Percentiles rank a stretch among this genome's conserved stretches.
Evolutionary conservation across 371 early-diverging fungal species (phyloP).

Genomic region (Blakeslea trispora): DNA sequence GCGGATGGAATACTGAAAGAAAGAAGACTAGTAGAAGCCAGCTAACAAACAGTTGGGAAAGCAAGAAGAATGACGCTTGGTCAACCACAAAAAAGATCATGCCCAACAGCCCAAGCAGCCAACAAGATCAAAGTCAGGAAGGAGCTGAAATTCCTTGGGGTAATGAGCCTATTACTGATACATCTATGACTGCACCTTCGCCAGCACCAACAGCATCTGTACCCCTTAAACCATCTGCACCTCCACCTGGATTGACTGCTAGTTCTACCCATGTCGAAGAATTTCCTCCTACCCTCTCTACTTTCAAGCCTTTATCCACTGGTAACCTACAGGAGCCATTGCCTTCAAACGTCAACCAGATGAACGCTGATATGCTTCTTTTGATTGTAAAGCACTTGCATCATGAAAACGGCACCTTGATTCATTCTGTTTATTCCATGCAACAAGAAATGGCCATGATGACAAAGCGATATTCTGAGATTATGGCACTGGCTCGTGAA

Average conservation of each 20-base stretch:
- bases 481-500: conserved; percentile 51
- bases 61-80: not conserved
- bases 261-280: not conserved
- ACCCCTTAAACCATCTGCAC: not conserved
- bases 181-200: not conserved
- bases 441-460: conserved; percentile 57
- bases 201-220: not conserved
- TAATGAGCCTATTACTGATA: not conserved
- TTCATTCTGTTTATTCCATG: conserved; percentile 47
- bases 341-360: conserved; percentile 20
- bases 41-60: not conserved
- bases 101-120: not conserved
- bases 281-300: not conserved
- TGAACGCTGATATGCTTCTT: conserved; percentile 27
- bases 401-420: conserved; percentile 48
- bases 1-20: not conserved
- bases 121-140: conserved; percentile 7
- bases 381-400: conserved; percentile 48
- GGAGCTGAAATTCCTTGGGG: conserved; percentile 15
- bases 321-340: conserved; percentile 25
- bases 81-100: not conserved
- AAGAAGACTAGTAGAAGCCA: not conserved
- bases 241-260: conserved; percentile 7
- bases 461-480: conserved; percentile 47
- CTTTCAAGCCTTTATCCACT: not conserved